Base-by-base conservation (phyloP, 2,329 filamentous ascomycete genomes). In the Leptographium lundbergii region DNA sequence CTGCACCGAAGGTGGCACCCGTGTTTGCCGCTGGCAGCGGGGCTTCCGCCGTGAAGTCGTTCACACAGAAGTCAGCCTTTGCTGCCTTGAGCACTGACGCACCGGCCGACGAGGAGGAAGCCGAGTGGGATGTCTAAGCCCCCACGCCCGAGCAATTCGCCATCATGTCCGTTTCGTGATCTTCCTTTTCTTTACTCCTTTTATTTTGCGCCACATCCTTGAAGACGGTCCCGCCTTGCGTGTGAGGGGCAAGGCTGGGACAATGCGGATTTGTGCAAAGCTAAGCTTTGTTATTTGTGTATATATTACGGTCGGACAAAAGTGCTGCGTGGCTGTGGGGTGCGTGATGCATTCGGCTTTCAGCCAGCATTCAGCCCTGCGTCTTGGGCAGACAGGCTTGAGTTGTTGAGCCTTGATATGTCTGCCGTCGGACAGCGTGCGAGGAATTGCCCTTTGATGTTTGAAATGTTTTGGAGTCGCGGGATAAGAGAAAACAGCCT, bases 91-190 rank as follows among this genome's bases (percentile, higher is more conserved):
- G 70, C 63, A 69, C 70, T 60, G 72, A 76, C 48, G 71, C 72
- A 45, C 65, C 66, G 47, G 69, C 69, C 47, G 73, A 74, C 14
- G 73, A 69, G 17, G 73, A 69, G 14, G 69, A 72, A 60, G 73
- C 77, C 63, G 78, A 81, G 66, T 81, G 78, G 78, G 77, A 80
- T 57, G 77, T 81, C 58, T 80, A 70, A 70, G 52, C 10, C 1
- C 36, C 19, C 19, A 80, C 57, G 77, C 80, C 59, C 80, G 70
- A 70, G 54, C 6, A 0, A 29, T 4, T 22, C 24, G 14, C 39
- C n/a, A 17, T 22, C 36, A 34, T 22, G n/a, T 10, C 17, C n/a
- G n/a, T 24, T 17, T 4, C 5, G 32, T 10, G 42, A 3, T 32
- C 22, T 34, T 17, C 36, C 36, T 22, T 48, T 29, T 50, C 27